phyloP scores from a whole-genome alignment of 257 asterid species.

The Capsicum pubescens region DNA sequence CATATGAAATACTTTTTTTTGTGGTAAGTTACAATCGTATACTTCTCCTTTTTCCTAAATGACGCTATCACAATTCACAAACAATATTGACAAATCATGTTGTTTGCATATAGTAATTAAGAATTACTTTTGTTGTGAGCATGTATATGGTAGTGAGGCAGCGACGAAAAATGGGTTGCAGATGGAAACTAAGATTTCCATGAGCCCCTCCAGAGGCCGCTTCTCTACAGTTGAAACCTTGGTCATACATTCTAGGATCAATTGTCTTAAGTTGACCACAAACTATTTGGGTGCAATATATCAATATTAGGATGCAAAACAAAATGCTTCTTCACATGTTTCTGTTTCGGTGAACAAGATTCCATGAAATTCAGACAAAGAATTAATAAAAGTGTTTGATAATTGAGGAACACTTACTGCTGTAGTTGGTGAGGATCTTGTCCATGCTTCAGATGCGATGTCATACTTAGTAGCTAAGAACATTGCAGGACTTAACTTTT shows the following conservation, averaged over 20 bases:
- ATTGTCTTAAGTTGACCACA: not conserved
- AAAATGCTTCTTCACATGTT: not conserved
- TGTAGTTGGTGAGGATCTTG: conserved; percentile 67
- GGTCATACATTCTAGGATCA: not conserved
- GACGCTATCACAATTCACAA: not conserved
- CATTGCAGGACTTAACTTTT: conserved; percentile 67
- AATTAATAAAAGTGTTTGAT: not conserved
- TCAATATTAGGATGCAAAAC: not conserved
- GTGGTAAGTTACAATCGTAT: not conserved
- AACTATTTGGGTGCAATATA: conserved; percentile 21
- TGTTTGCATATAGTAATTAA: conserved; percentile 4
- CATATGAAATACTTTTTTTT: not conserved
- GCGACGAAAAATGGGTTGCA: not conserved
- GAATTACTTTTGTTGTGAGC: not conserved
- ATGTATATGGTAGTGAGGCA: conserved; percentile 6
- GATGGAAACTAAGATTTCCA: not conserved
- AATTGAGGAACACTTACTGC: conserved; percentile 57
- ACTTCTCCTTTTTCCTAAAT: conserved; percentile 12
- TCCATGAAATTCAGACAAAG: conserved; percentile 17
- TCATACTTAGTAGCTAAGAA: conserved; percentile 85
- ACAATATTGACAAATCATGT: not conserved
- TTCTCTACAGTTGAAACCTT: conserved; percentile 24
- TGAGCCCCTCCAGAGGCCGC: conserved; percentile 19
- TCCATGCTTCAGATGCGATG: conserved; percentile 88
- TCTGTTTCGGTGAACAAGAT: not conserved